A percentile compares a stretch with the other conserved stretches of the same genome.
Conservation (phyloP, 1,139 yeast species). For the Debaryomyces sp. region DNA sequence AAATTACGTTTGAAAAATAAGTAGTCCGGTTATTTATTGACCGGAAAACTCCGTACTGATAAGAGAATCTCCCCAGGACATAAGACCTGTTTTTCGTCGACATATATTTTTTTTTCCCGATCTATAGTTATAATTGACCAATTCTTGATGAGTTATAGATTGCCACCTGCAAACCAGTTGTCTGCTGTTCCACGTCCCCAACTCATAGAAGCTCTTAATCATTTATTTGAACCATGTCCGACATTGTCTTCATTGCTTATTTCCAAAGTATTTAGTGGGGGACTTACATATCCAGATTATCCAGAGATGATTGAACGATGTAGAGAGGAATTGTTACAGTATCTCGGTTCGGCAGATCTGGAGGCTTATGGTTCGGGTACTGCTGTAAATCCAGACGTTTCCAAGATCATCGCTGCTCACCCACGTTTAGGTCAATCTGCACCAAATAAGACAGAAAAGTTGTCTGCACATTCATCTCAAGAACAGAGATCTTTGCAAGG, state of each 20-base stretch:
- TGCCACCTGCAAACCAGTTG: conserved; percentile 28
- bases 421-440: conserved; percentile 80
- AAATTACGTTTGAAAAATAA: not conserved
- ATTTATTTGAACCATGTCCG: conserved; percentile 69
- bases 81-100: not conserved
- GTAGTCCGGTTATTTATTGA: not conserved
- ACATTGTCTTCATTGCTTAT: conserved; percentile 49
- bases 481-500: conserved; percentile 71
- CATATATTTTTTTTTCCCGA: not conserved
- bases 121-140: not conserved
- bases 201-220: conserved; percentile 46
- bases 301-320: conserved; percentile 53
- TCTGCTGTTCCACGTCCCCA: conserved; percentile 18
- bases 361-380: conserved; percentile 18
- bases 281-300: conserved; percentile 33
- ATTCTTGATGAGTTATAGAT: conserved; percentile 14
- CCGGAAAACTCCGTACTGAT: conserved; percentile 6
- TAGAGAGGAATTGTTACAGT: conserved; percentile 38
- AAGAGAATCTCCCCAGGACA: not conserved
- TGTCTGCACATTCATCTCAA: conserved; percentile 65
- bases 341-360: conserved; percentile 28
- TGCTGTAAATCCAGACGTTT: conserved; percentile 33
- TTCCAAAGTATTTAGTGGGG: conserved; percentile 29
- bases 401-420: conserved; percentile 75
- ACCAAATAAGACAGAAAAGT: conserved; percentile 31